A percentile compares a stretch with the other conserved stretches of the same genome.
Conservation (phyloP, 495 filamentous ascomycete genomes). For the Tuber aestivum region DNA sequence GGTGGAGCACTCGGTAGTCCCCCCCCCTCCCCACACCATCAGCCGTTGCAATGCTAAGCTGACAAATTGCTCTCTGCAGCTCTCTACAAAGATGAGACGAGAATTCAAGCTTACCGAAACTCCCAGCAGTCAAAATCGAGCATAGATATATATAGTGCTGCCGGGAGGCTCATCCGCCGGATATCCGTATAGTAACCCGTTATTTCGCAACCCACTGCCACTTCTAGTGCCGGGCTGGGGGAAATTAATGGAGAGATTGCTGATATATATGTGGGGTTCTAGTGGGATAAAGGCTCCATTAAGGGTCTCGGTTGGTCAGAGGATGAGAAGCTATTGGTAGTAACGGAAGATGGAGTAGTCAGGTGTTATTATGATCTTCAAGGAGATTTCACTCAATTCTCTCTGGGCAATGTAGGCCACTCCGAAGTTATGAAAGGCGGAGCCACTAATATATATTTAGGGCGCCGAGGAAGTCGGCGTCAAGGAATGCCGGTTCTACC, state of each 20-base stretch:
- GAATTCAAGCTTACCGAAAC: constrained; percentile 62
- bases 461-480: constrained; percentile 83
- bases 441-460: constrained; percentile 42
- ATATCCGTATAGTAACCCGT: constrained; percentile 52
- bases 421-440: background rate
- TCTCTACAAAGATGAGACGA: constrained; percentile 75
- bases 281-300: constrained; percentile 90
- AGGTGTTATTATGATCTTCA: constrained; percentile 86
- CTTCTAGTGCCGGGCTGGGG: background rate
- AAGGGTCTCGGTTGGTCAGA: constrained; percentile 93
- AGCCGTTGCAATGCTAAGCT: constrained; percentile 8
- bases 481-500: constrained; percentile 81
- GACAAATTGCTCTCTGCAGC: constrained; percentile 49
- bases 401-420: constrained; percentile 68
- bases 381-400: constrained; percentile 91
- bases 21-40: background rate
- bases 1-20: constrained; percentile 59
- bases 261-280: constrained; percentile 2
- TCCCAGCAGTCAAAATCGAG: constrained; percentile 66
- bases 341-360: constrained; percentile 84
- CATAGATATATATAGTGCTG: constrained; percentile 90
- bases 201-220: background rate
- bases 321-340: constrained; percentile 84
- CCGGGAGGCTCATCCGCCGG: constrained; percentile 72
- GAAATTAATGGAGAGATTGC: constrained; percentile 2